phyloP scores from a whole-genome alignment of 768 basidiomycete species.

The Suillus sp. region DNA sequence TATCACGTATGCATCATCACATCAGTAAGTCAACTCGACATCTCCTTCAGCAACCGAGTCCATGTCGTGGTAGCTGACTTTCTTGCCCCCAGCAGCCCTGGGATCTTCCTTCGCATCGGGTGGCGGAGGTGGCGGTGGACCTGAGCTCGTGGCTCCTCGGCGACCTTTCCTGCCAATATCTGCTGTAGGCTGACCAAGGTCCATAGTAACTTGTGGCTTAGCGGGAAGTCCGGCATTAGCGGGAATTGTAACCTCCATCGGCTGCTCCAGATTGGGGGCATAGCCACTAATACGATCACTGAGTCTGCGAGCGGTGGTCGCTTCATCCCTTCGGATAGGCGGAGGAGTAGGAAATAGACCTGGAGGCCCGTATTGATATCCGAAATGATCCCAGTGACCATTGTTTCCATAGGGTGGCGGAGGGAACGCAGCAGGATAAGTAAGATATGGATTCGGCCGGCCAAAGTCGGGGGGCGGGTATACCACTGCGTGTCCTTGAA shows the following conservation, averaged over 20 bases:
- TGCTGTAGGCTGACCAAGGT: conserved; percentile 38
- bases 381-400: conserved; percentile 50
- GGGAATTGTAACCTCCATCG: conserved; percentile 49
- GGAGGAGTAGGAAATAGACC: conserved; percentile 38
- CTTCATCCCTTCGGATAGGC: conserved; percentile 57
- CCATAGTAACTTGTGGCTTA: conserved; percentile 65
- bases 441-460: conserved; percentile 41
- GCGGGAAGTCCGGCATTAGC: conserved; percentile 76
- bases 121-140: conserved; percentile 76
- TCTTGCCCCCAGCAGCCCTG: conserved; percentile 82
- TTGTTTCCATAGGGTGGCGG: conserved; percentile 42
- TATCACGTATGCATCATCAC: conserved; percentile 23
- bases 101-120: conserved; percentile 93
- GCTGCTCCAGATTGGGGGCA: conserved; percentile 50
- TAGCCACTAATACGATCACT: conserved; percentile 83
- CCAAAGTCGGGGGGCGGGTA: conserved; percentile 52
- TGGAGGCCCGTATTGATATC: conserved; percentile 40
- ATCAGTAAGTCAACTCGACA: conserved; percentile 53
- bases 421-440: conserved; percentile 36
- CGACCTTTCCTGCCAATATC: conserved; percentile 35
- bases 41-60: conserved; percentile 87
- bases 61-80: conserved; percentile 95
- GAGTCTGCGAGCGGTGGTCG: conserved; percentile 60
- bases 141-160: conserved; percentile 43
- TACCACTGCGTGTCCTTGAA: conserved; percentile 56